A percentile compares a stretch with the other conserved stretches of the same genome.
phyloP scores from a whole-genome alignment of 2,329 filamentous ascomycete genomes.

The Bimuria novae-zelandiae region DNA sequence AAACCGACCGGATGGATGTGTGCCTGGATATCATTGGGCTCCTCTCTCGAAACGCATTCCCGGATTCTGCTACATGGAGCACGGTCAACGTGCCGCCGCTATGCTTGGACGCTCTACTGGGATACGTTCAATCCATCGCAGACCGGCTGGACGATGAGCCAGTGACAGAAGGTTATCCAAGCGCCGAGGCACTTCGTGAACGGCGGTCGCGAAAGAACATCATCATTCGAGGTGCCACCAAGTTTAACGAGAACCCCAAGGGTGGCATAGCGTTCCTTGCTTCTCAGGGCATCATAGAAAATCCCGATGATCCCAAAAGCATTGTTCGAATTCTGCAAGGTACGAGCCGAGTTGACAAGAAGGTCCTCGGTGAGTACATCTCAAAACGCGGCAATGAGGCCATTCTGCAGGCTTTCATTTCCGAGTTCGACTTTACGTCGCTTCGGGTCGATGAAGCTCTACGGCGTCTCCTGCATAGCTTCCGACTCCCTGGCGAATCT shows the following conservation, averaged over 20 bases:
- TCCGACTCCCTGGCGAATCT: constrained; percentile 92
- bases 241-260: constrained; percentile 96
- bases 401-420: constrained; percentile 83
- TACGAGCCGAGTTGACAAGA: constrained; percentile 87
- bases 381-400: constrained; percentile 87
- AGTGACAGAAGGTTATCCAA: constrained; percentile 66
- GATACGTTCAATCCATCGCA: constrained; percentile 89
- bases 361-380: constrained; percentile 86
- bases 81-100: constrained; percentile 96
- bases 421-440: constrained; percentile 83
- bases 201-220: constrained; percentile 81
- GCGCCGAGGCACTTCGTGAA: constrained; percentile 66
- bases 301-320: constrained; percentile 72
- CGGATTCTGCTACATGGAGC: constrained; percentile 97
- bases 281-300: constrained; percentile 81
- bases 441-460: constrained; percentile 91
- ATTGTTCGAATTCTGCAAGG: constrained; percentile 88
- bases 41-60: constrained; percentile 89
- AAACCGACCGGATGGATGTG: constrained; percentile 85
- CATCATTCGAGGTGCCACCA: constrained; percentile 83
- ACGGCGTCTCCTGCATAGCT: constrained; percentile 83
- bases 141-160: constrained; percentile 79
- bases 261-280: constrained; percentile 83
- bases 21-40: constrained; percentile 96
- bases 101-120: constrained; percentile 87